phyloP scores from a whole-genome alignment of 306 rosid genomes.

The Vigna mungo region DNA sequence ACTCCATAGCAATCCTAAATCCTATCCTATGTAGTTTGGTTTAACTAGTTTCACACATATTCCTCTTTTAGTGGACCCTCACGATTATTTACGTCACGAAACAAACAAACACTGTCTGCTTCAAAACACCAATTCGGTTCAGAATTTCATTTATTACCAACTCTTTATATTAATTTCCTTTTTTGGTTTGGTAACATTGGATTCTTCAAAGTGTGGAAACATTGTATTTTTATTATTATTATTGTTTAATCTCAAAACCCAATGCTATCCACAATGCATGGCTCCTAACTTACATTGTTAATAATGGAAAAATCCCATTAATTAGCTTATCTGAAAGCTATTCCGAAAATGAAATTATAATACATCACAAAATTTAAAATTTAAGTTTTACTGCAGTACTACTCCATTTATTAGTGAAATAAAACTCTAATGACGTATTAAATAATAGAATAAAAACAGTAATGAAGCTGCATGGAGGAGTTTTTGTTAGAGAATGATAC shows the following conservation, averaged over 20 bases:
- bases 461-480: background rate
- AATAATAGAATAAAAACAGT: background rate
- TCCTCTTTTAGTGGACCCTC: constrained; percentile 12
- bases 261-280: background rate
- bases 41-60: constrained; percentile 28
- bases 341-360: background rate
- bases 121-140: constrained; percentile 40
- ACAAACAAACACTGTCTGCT: constrained; percentile 13
- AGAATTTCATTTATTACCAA: constrained; percentile 36
- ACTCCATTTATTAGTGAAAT: no score
- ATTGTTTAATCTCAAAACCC: background rate
- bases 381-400: background rate
- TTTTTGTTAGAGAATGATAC: background rate
- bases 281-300: background rate
- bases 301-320: background rate
- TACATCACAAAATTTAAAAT: background rate
- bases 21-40: constrained; percentile 36
- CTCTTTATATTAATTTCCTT: background rate
- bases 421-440: background rate
- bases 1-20: background rate
- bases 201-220: constrained; percentile 22
- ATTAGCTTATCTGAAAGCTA: background rate
- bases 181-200: constrained; percentile 18
- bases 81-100: constrained; percentile 30
- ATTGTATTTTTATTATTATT: background rate